phyloP scores from a whole-genome alignment of 202 grass and related monocot genomes.

The Zoysia matrella region DNA sequence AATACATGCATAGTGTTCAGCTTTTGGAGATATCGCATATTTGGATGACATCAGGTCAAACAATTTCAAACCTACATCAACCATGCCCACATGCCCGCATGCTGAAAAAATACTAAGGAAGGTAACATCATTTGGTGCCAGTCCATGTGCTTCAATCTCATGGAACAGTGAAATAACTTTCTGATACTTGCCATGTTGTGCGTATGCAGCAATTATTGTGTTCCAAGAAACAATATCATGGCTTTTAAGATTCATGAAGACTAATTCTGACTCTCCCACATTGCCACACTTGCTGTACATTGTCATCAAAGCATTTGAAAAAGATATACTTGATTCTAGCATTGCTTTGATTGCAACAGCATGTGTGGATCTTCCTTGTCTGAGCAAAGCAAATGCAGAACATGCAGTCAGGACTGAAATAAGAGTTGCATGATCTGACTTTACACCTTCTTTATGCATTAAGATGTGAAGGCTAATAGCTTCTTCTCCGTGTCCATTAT shows the following conservation, averaged over 20 bases:
- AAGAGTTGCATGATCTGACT: constrained; percentile 80
- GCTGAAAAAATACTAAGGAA: constrained; percentile 80
- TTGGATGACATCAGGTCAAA: constrained; percentile 78
- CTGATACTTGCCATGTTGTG: constrained; percentile 76
- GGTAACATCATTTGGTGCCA: constrained; percentile 70
- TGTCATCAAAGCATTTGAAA: constrained; percentile 85
- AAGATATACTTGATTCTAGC: constrained; percentile 56
- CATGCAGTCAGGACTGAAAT: constrained; percentile 73
- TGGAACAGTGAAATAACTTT: constrained; percentile 74
- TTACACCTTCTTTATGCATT: constrained; percentile 62
- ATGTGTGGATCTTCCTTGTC: constrained; percentile 78
- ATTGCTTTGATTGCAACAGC: constrained; percentile 76
- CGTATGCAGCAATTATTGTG: constrained; percentile 78
- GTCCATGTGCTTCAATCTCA: constrained; percentile 63
- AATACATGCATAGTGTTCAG: constrained; percentile 85
- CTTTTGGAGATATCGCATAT: constrained; percentile 56
- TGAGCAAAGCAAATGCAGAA: constrained; percentile 72
- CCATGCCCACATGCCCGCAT: constrained; percentile 73
- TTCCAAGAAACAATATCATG: constrained; percentile 81
- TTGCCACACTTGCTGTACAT: constrained; percentile 93
- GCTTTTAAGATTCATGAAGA: constrained; percentile 59
- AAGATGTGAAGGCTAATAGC: constrained; percentile 63
- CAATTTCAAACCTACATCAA: constrained; percentile 72
- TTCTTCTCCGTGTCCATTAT: constrained; percentile 79
- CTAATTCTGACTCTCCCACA: constrained; percentile 67